Conservation (phyloP, 805 yeast genomes). For the Ascoidea asiatica region DNA sequence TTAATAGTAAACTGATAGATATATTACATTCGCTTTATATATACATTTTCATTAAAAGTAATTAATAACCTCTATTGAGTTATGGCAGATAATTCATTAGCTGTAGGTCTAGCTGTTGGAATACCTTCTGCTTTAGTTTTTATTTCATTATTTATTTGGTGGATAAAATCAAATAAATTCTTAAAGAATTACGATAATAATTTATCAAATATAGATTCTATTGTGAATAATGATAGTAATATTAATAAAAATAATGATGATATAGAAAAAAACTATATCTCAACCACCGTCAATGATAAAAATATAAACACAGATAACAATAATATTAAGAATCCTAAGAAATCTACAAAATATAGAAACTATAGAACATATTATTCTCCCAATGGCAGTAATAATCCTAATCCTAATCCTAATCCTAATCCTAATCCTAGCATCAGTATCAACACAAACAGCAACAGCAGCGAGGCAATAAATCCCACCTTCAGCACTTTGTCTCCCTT, state of each 20-base stretch:
- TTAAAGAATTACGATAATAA: conserved; percentile 49
- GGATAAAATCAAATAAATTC: conserved; percentile 43
- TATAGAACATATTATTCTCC: neutral
- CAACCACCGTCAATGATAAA: too few species aligned
- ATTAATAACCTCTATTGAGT: too few species aligned
- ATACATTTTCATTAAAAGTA: too few species aligned
- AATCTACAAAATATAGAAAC: neutral
- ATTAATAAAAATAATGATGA: neutral
- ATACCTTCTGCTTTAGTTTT: conserved; percentile 48
- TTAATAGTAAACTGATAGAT: too few species aligned
- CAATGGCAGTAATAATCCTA: too few species aligned
- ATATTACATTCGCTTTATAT: too few species aligned
- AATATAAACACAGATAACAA: neutral
- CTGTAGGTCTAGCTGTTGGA: conserved; percentile 62
- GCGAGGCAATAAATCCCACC: neutral
- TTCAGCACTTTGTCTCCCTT: neutral
- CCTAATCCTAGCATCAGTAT: neutral
- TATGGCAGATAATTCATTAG: conserved; percentile 10
- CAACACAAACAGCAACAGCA: neutral
- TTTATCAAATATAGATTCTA: conserved; percentile 61
- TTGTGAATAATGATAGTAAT: conserved; percentile 58
- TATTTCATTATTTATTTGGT: conserved; percentile 34
- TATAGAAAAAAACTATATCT: too few species aligned
- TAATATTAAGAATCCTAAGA: too few species aligned
- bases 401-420: neutral